Conservation (phyloP, 2,329 filamentous ascomycete species). For the Drechslerella stenobrocha region DNA sequence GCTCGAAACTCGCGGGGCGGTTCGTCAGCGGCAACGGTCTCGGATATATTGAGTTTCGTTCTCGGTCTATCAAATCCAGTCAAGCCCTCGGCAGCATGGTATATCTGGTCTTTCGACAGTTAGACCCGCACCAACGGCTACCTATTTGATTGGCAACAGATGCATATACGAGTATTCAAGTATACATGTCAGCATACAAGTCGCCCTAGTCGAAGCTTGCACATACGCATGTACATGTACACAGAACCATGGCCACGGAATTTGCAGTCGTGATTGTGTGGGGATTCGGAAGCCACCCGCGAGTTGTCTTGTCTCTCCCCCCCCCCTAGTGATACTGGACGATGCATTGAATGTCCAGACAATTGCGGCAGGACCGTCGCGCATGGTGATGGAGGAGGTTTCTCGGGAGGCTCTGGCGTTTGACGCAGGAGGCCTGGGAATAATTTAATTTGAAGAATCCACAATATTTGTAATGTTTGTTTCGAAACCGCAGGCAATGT, state of each 20-base stretch:
- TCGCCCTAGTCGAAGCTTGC: background rate
- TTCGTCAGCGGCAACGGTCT: constrained; percentile 40
- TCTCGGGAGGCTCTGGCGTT: background rate
- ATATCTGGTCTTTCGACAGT: constrained; percentile 4
- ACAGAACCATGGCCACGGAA: too few relatives aligned
- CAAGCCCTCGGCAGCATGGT: background rate
- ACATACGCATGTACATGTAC: too few relatives aligned
- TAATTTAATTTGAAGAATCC: constrained; percentile 7
- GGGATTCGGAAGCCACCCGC: too few relatives aligned
- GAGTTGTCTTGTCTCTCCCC: too few relatives aligned
- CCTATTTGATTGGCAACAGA: background rate
- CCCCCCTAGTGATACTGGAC: too few relatives aligned
- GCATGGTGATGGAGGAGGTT: background rate
- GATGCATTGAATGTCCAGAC: background rate
- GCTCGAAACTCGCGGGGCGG: constrained; percentile 31
- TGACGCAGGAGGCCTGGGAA: constrained; percentile 5
- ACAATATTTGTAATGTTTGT: too few relatives aligned
- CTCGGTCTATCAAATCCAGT: background rate
- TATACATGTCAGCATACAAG: too few relatives aligned
- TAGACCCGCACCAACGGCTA: background rate
- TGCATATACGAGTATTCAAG: too few relatives aligned
- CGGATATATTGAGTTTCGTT: constrained; percentile 7
- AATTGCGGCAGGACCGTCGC: background rate
- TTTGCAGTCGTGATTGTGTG: too few relatives aligned
- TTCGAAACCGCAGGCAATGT: background rate